Base-by-base conservation (phyloP, 2,329 filamentous ascomycete genomes). In the Endoconidiophora polonica region DNA sequence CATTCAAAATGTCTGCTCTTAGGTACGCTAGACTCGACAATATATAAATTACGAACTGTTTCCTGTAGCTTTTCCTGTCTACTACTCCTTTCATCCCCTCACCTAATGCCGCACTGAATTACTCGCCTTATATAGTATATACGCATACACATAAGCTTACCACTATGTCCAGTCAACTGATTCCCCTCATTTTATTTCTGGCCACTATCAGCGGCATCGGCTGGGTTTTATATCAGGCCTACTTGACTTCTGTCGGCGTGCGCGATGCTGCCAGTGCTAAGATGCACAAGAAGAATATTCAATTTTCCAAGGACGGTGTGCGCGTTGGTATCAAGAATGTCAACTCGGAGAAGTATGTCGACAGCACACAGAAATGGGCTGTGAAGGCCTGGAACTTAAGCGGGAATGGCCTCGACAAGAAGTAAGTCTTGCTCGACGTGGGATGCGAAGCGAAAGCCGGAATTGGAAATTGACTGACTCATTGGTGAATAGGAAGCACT, bases 211-310 rank as follows among this genome's bases (percentile, higher is more conserved):
- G 64, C 54, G 71, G 67, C 49, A 61, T 73, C 43, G 80, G 70
- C 51, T 85, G 77, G 65, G 68, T 88, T 52, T 73, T 75, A 54
- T 86, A 86, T 64, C 79, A 84, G 54, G 72, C 87, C 61, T 87
- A 83, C 65, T 64, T 82, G 49, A 78, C 77, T 64, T 70, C 75
- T 50, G 71, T 69, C 64, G 73, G 83, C 62, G 79, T 88, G 58
- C 73, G 76, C 54, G 68, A 76, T 53, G 71, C 74, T 52, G 81
- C 82, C 44, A 74, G 73, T 45, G 71, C 81, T 63, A 77, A 77
- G 59, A 83, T 87, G 75, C 77, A 80, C 62, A 77, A 77, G 66
- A 83, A 82, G 67, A 82, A 87, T 61, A 74, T 88, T 51, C 69
- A 77, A 39, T 83, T 86, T 63, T 81, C 79, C 38, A 85, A 83